Percentiles rank a stretch among this genome's conserved stretches.
Evolutionary conservation across 352 stramenopile genomes (phyloP).

Genomic region (Phytophthora chlamydospora): DNA sequence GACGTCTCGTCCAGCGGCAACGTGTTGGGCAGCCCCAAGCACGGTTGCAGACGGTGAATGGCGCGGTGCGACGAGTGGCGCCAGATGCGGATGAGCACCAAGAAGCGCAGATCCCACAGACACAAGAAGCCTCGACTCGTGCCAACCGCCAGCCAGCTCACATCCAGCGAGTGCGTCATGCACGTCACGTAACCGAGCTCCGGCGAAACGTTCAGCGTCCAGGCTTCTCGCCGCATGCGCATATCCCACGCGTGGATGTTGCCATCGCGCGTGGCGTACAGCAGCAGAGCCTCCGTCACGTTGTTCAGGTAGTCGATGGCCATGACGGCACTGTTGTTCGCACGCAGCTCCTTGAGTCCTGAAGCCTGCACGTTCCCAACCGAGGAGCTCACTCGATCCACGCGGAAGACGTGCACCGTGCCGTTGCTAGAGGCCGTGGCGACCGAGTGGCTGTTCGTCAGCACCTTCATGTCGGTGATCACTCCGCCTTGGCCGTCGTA

Average conservation of each 20-base stretch:
- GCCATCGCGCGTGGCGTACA: constrained; percentile 94
- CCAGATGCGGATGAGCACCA: constrained; percentile 95
- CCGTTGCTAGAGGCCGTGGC: constrained; percentile 91
- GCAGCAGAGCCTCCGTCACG: constrained; percentile 91
- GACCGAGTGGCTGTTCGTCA: constrained; percentile 97
- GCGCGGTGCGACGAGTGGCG: constrained; percentile 92
- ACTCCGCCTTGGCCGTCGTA: constrained; percentile 93
- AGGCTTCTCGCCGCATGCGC: constrained; percentile 91
- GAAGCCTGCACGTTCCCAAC: constrained; percentile 75
- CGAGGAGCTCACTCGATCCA: constrained; percentile 89
- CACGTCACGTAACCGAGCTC: constrained; percentile 97
- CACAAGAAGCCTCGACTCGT: constrained; percentile 95
- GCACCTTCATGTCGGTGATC: constrained; percentile 94
- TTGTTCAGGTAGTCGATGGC: constrained; percentile 97
- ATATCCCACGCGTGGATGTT: constrained; percentile 94
- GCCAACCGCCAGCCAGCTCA: constrained; percentile 94
- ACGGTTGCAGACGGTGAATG: constrained; percentile 92
- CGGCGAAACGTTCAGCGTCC: constrained; percentile 90
- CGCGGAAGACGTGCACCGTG: constrained; percentile 95
- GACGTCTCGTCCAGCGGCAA: constrained; percentile 72
- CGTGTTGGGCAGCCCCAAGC: constrained; percentile 80
- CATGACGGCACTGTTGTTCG: constrained; percentile 93
- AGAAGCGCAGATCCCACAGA: constrained; percentile 97
- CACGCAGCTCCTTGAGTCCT: constrained; percentile 75
- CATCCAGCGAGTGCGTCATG: constrained; percentile 94